phyloP scores from a whole-genome alignment of 1,284 basidiomycete genomes.

The Fomitopsis palustris region DNA sequence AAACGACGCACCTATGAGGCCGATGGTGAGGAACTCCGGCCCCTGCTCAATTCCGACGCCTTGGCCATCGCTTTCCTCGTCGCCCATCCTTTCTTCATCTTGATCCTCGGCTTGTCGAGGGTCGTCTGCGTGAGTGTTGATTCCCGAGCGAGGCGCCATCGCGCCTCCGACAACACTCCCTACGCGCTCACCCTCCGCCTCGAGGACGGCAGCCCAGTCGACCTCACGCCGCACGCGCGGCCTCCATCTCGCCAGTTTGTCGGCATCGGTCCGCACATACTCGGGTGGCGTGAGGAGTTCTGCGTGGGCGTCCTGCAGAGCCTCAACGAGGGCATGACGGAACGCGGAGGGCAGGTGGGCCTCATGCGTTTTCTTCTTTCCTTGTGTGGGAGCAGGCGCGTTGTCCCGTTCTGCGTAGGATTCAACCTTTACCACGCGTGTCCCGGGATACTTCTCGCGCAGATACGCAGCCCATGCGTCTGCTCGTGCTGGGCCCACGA shows the following conservation, averaged over 20 bases:
- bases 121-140: neutral
- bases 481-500: conserved; percentile 35
- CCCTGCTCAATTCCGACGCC: conserved; percentile 29
- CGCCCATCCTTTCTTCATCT: conserved; percentile 10
- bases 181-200: conserved; percentile 40
- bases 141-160: conserved; percentile 28
- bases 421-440: conserved; percentile 70
- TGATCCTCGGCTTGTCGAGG: neutral
- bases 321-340: conserved; percentile 58
- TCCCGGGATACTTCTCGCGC: conserved; percentile 46
- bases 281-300: conserved; percentile 71
- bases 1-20: conserved; percentile 63
- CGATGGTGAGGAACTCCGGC: conserved; percentile 72
- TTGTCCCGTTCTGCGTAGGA: conserved; percentile 57
- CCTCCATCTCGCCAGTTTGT: conserved; percentile 61
- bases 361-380: conserved; percentile 44
- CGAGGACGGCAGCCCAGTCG: conserved; percentile 68
- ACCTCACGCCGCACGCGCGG: conserved; percentile 61
- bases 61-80: conserved; percentile 11
- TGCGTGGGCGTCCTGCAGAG: conserved; percentile 65
- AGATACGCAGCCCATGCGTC: conserved; percentile 71
- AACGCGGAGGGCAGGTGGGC: conserved; percentile 66
- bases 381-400: conserved; percentile 11
- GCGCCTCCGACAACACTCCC: conserved; percentile 40
- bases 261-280: conserved; percentile 47